A percentile compares a stretch with the other conserved stretches of the same genome.
Conservation (phyloP, 352 stramenopile species). For the Pythium rhizo-oryzae region DNA sequence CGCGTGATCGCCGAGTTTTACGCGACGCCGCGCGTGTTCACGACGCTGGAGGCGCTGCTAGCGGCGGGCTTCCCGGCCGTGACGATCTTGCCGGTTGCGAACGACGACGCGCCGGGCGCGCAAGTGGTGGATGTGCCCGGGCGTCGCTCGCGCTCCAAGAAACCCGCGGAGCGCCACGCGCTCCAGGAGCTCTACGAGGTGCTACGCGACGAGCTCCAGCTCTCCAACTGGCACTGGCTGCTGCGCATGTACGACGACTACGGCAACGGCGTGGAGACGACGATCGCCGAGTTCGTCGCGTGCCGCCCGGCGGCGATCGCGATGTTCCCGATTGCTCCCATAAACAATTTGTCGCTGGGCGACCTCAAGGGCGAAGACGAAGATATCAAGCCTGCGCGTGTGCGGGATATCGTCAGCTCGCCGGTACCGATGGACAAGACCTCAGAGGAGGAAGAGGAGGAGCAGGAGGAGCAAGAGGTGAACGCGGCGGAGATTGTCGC, state of each 20-base stretch:
- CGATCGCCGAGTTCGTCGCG: constrained; percentile 1
- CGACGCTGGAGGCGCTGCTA: constrained; percentile 4
- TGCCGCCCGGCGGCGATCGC: constrained; percentile 2
- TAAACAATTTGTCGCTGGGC: not conserved
- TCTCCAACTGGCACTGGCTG: constrained; percentile 11
- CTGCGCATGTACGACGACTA: constrained; percentile 18
- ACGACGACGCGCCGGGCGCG: not conserved
- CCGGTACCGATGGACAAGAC: not conserved
- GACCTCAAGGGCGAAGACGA: not conserved
- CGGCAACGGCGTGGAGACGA: not conserved
- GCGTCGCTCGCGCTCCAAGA: not conserved
- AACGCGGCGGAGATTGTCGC: not conserved
- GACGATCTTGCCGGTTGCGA: not conserved
- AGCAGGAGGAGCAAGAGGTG: not conserved
- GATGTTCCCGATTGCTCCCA: constrained; percentile 2
- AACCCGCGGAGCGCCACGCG: not conserved
- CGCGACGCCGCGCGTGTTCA: constrained; percentile 10
- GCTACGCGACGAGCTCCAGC: not conserved
- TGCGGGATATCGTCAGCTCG: not conserved
- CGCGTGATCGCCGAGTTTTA: constrained; percentile 9
- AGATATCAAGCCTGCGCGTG: not conserved
- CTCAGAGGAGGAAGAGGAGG: not conserved
- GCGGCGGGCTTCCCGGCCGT: constrained; percentile 2
- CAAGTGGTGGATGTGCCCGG: not conserved
- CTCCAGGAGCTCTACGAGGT: constrained; percentile 1